Percentiles rank a stretch among this genome's conserved stretches.
Conservation (phyloP, 306 rosid genomes). For the Trifolium pratense region DNA sequence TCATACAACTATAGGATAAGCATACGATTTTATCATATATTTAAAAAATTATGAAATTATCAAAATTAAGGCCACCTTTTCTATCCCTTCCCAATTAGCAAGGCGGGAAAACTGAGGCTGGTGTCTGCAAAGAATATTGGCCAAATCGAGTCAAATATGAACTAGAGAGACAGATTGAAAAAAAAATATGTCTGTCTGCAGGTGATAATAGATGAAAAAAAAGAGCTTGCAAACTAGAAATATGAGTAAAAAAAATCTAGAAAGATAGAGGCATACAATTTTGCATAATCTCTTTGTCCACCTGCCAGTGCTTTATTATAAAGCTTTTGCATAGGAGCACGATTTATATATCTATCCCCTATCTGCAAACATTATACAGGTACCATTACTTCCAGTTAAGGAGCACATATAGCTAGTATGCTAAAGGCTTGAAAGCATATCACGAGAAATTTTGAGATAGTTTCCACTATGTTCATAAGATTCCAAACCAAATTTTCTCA, state of each 20-base stretch:
- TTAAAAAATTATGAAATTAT: slow-evolving; percentile 20
- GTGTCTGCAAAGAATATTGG: slow-evolving; percentile 69
- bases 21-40: slow-evolving; percentile 14
- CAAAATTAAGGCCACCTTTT: slow-evolving; percentile 56
- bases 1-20: slow-evolving; percentile 7
- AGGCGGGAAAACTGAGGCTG: slow-evolving; percentile 82
- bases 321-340: slow-evolving; percentile 77
- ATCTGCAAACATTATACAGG: slow-evolving; percentile 58
- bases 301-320: slow-evolving; percentile 85
- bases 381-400: slow-evolving; percentile 31
- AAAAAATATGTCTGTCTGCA: slow-evolving; percentile 20
- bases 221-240: slow-evolving; percentile 42
- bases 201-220: neutral
- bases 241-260: neutral
- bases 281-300: slow-evolving; percentile 89
- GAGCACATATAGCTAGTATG: too few species aligned
- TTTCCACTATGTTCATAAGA: slow-evolving; percentile 14
- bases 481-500: slow-evolving; percentile 10
- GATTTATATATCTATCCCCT: slow-evolving; percentile 85
- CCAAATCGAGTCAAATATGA: slow-evolving; percentile 39
- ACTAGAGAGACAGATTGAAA: slow-evolving; percentile 19
- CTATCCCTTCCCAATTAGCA: slow-evolving; percentile 93
- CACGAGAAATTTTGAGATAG: slow-evolving; percentile 22
- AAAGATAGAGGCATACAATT: slow-evolving; percentile 66
- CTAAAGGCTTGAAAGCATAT: slow-evolving; percentile 26